Evolutionary conservation across 257 asterid species (phyloP), one percentile per base, ranked within the genome.

Genomic region (Hygrophila difformis): DNA sequence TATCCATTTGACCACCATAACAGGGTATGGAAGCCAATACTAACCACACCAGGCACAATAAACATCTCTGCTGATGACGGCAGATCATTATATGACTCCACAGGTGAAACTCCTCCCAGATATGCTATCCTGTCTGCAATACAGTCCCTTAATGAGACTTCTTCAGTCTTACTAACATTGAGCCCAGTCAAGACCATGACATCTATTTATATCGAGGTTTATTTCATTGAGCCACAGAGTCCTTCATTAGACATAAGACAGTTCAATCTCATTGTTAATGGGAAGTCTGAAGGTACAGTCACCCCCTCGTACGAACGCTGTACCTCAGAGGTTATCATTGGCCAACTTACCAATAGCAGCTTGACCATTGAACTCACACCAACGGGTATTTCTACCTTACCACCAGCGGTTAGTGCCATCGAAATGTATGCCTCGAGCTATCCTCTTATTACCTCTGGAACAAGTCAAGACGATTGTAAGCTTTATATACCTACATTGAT

Each of bases 21-120:
- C 58, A 49, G 64, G 12, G 29, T 59, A 36, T 59, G 58, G 64
- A 46, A 49, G 3, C 31, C 53, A 8, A 42, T 2, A 7, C n/a
- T n/a, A n/a, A 16, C 47, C 3, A 16, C 19, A 16, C 9, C 39
- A 1, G 39, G 33, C 0, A 11, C 51, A 8, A 4, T 41, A 31
- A 59, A 59, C 34, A 42, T 28, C 0, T 40, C 39, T 8, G 52
- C 47, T n/a, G 58, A 54, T 39, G 1, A 18, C 18, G 20, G 36
- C 55, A 8, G 3, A 6, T n/a, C 23, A 18, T 48, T 12, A 6
- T 2, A 2, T 44, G 31, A 24, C 8, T 3, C 31, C 31, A 24
- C 58, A 12, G 14, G 15, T 3, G 47, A 59, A 20, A 15, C 16
- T 21, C 40, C 52, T 11, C 64, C 64, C 3, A 12, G 6, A 12